phyloP scores from a whole-genome alignment of 352 stramenopile genomes.

The Pythium rishiriense region DNA sequence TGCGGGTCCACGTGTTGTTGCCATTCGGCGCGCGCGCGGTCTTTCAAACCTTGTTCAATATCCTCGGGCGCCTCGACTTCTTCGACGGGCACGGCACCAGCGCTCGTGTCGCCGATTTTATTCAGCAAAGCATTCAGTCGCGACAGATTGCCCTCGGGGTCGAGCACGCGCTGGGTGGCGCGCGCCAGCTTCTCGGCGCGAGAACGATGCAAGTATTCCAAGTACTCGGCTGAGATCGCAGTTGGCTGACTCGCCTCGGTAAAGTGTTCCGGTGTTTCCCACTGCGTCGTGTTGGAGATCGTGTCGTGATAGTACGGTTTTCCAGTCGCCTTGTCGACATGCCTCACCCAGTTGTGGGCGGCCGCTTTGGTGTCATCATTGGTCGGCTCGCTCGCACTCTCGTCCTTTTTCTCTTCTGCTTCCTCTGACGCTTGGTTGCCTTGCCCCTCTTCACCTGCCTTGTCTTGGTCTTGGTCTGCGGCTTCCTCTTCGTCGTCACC shows the following conservation, averaged over 20 bases:
- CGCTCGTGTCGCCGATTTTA: conserved; percentile 42
- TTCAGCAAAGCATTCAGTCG: conserved; percentile 76
- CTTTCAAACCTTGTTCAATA: conserved; percentile 29
- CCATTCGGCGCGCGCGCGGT: conserved; percentile 51
- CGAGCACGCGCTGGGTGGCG: conserved; percentile 63
- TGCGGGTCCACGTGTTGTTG: conserved; percentile 85
- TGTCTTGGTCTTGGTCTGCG: background rate
- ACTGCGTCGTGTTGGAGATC: conserved; percentile 64
- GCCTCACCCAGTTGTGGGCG: conserved; percentile 57
- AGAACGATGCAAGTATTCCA: conserved; percentile 60
- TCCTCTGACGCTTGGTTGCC: background rate
- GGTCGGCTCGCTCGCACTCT: conserved; percentile 19
- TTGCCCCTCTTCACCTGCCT: background rate
- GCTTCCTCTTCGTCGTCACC: background rate
- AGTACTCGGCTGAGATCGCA: conserved; percentile 51
- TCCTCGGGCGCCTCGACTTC: conserved; percentile 11
- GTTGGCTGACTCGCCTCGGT: conserved; percentile 32
- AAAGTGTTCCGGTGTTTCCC: conserved; percentile 60
- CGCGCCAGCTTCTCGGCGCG: conserved; percentile 50
- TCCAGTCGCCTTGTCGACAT: conserved; percentile 59
- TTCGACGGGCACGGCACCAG: background rate
- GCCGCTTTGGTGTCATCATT: background rate
- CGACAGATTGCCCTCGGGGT: conserved; percentile 65
- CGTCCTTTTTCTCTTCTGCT: conserved; percentile 6
- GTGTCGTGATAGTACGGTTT: conserved; percentile 81